Conservation (phyloP, 495 filamentous ascomycete species). For the Tuber melanosporum region DNA sequence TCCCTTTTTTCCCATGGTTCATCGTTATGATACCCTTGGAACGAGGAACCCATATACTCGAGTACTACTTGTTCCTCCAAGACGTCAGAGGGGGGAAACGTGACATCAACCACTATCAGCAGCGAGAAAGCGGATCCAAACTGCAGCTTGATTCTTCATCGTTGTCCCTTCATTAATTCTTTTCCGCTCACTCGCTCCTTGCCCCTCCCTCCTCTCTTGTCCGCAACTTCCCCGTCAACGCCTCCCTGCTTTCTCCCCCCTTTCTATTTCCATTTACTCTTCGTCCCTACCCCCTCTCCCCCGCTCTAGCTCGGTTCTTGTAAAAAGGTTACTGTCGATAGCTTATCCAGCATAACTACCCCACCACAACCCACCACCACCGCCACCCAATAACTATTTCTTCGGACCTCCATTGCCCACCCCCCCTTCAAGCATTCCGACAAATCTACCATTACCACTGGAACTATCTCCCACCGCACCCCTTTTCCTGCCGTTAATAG, state of each 20-base stretch:
- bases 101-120: slow-evolving; percentile 4
- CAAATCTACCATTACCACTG: background rate
- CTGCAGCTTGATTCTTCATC: background rate
- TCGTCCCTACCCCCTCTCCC: slow-evolving; percentile 5
- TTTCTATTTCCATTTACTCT: background rate
- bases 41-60: background rate
- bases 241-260: slow-evolving; percentile 18
- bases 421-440: background rate
- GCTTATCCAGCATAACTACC: slow-evolving; percentile 3
- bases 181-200: background rate
- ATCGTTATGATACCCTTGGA: background rate
- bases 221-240: slow-evolving; percentile 32
- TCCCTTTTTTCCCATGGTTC: background rate
- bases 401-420: background rate
- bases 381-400: slow-evolving; percentile 19
- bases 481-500: background rate
- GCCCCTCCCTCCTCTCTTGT: slow-evolving; percentile 10
- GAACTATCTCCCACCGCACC: background rate
- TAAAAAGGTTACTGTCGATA: background rate
- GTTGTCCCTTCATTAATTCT: background rate
- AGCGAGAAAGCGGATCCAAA: background rate
- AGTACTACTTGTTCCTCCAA: background rate
- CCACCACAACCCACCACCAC: slow-evolving; percentile 1
- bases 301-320: background rate
- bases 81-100: background rate